phyloP scores from a whole-genome alignment of 768 basidiomycete species.

The Collybia mongolica region DNA sequence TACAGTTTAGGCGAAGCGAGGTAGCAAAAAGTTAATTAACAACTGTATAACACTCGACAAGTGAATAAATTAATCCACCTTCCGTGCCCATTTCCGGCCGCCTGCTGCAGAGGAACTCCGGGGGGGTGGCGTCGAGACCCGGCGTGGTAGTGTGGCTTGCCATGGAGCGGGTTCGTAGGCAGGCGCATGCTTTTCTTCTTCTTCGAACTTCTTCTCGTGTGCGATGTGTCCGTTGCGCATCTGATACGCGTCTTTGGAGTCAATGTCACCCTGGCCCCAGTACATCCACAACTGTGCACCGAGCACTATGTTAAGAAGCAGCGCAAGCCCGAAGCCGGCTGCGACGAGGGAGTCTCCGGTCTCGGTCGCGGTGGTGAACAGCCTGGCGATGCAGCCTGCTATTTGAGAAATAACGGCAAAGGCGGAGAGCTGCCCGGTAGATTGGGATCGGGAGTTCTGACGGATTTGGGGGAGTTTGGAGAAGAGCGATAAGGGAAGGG shows the following conservation, averaged over 20 bases:
- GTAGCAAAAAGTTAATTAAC: slow-evolving; percentile 14
- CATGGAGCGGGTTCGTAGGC: slow-evolving; percentile 19
- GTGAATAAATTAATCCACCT: slow-evolving; percentile 54
- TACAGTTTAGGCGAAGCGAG: slow-evolving; percentile 10
- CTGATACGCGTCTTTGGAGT: slow-evolving; percentile 15
- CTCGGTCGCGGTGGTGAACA: slow-evolving; percentile 93
- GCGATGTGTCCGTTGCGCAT: slow-evolving; percentile 10
- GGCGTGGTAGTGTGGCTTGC: slow-evolving; percentile 30
- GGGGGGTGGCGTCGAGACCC: slow-evolving; percentile 42
- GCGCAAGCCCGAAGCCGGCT: slow-evolving; percentile 82
- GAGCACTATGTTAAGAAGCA: slow-evolving; percentile 80
- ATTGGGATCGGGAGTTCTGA: slow-evolving; percentile 70
- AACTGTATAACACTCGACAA: slow-evolving; percentile 9
- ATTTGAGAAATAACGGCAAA: slow-evolving; percentile 91
- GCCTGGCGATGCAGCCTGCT: slow-evolving; percentile 82
- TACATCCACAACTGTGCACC: slow-evolving; percentile 85
- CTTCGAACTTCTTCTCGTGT: slow-evolving; percentile 4
- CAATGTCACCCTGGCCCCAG: slow-evolving; percentile 56
- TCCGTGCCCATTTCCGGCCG: slow-evolving; percentile 70
- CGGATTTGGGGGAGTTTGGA: slow-evolving; percentile 94
- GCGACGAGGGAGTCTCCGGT: slow-evolving; percentile 79
- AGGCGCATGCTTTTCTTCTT: slow-evolving; percentile 13
- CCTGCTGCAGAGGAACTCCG: slow-evolving; percentile 43
- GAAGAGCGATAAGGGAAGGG: slow-evolving; percentile 87
- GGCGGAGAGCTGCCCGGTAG: slow-evolving; percentile 92